A percentile compares a stretch with the other conserved stretches of the same genome.
Evolutionary conservation across 2,329 filamentous ascomycete genomes (phyloP).

Genomic region (Colletotrichum magnum): DNA sequence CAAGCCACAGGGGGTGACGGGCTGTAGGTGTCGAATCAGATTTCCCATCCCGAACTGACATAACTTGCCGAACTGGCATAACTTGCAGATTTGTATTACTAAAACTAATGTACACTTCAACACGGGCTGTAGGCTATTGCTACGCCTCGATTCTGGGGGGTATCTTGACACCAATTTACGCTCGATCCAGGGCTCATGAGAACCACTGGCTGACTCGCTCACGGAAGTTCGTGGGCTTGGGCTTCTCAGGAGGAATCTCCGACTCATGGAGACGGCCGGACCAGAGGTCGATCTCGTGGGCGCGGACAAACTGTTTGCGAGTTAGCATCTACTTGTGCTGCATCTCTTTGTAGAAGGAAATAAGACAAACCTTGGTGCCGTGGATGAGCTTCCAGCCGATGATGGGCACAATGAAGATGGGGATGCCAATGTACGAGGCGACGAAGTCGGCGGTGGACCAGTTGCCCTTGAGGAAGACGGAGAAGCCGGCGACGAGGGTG

Average conservation of each 20-base stretch:
- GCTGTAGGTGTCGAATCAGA: no score
- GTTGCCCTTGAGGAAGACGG: slow-evolving; percentile 72
- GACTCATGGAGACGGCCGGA: slow-evolving; percentile 44
- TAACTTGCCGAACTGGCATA: no score
- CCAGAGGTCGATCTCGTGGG: slow-evolving; percentile 46
- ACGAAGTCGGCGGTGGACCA: slow-evolving; percentile 71
- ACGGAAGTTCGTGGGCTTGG: slow-evolving; percentile 30
- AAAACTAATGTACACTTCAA: background rate
- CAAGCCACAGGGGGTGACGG: no score
- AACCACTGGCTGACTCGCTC: slow-evolving; percentile 37
- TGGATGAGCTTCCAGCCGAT: slow-evolving; percentile 55
- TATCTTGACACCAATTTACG: background rate
- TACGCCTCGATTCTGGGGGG: background rate
- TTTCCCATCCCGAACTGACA: no score
- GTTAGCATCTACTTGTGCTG: background rate
- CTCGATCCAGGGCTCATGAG: slow-evolving; percentile 6
- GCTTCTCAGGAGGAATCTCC: slow-evolving; percentile 28
- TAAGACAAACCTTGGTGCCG: slow-evolving; percentile 31
- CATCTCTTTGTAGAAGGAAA: no score
- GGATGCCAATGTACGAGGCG: slow-evolving; percentile 76
- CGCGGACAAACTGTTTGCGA: slow-evolving; percentile 42
- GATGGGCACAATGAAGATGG: slow-evolving; percentile 67
- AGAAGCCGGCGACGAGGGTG: slow-evolving; percentile 71
- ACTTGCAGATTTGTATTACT: background rate
- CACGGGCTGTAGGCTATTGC: background rate